phyloP scores from a whole-genome alignment of 2,329 filamentous ascomycete species.

The Coniochaeta hoffmannii region DNA sequence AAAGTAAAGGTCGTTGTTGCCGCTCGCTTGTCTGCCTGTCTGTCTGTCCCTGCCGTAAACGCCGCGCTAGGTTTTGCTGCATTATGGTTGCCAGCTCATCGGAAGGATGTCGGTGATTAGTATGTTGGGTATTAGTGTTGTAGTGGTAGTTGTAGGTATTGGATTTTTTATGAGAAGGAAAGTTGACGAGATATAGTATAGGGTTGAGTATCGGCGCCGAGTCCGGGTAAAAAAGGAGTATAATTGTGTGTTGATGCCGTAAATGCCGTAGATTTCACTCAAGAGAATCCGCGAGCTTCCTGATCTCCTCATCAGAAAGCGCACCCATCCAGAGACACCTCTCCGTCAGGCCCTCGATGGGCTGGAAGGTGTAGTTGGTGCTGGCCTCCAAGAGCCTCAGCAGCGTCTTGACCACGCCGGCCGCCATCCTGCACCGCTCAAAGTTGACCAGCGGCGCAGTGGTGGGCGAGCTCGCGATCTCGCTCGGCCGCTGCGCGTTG shows the following conservation, averaged over 20 bases:
- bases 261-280: slow-evolving; percentile 26
- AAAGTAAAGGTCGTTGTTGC: neutral
- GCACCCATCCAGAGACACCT: slow-evolving; percentile 82
- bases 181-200: too few species aligned
- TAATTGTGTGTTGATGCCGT: neutral
- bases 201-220: neutral
- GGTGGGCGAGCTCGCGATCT: slow-evolving; percentile 60
- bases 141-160: neutral
- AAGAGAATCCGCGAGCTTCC: slow-evolving; percentile 41
- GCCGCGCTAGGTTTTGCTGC: neutral
- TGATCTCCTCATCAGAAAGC: slow-evolving; percentile 67
- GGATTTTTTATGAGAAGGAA: too few species aligned
- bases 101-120: neutral
- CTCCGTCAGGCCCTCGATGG: slow-evolving; percentile 70
- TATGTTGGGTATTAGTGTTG: neutral
- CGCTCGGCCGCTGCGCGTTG: slow-evolving; percentile 71
- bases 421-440: slow-evolving; percentile 70
- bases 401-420: slow-evolving; percentile 71
- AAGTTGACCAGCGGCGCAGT: slow-evolving; percentile 73
- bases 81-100: neutral
- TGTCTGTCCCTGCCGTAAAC: neutral
- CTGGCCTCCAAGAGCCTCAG: slow-evolving; percentile 74
- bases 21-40: too few species aligned
- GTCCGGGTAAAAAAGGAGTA: neutral
- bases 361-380: slow-evolving; percentile 64